Percentiles rank a stretch among this genome's conserved stretches.
Conservation (phyloP, 2,329 filamentous ascomycete genomes). For the Penicillium psychrosexuale region DNA sequence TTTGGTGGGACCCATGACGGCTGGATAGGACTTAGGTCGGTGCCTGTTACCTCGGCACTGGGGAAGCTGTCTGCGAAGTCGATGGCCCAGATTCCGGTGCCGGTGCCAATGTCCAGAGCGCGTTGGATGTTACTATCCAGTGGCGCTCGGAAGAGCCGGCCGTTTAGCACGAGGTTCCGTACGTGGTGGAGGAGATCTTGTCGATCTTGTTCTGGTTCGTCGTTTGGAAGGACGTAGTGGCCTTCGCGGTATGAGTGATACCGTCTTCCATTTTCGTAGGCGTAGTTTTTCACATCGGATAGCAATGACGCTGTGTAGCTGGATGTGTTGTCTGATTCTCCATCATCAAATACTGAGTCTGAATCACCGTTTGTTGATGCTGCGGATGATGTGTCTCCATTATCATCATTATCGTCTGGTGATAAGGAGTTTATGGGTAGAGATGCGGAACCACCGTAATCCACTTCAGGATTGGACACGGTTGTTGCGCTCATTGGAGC, state of each 20-base stretch:
- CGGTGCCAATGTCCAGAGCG: slow-evolving; percentile 42
- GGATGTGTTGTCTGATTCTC: slow-evolving; percentile 17
- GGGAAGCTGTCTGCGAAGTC: slow-evolving; percentile 39
- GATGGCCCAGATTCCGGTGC: slow-evolving; percentile 35
- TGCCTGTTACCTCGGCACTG: slow-evolving; percentile 44
- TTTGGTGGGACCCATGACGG: slow-evolving; percentile 39
- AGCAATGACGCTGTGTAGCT: slow-evolving; percentile 22
- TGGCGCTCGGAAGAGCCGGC: slow-evolving; percentile 39
- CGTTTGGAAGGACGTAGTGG: slow-evolving; percentile 36
- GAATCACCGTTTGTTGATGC: slow-evolving; percentile 12
- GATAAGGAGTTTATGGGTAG: not conserved
- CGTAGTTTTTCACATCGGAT: slow-evolving; percentile 22
- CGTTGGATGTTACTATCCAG: slow-evolving; percentile 28
- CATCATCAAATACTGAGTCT: slow-evolving; percentile 20
- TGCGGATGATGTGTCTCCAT: slow-evolving; percentile 11
- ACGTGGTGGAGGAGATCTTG: slow-evolving; percentile 39
- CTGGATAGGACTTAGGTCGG: slow-evolving; percentile 46
- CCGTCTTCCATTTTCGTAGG: slow-evolving; percentile 28
- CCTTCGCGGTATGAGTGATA: slow-evolving; percentile 30
- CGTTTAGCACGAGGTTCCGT: slow-evolving; percentile 36
- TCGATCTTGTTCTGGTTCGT: slow-evolving; percentile 36
- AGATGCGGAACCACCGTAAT: not conserved
- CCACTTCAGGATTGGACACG: not conserved
- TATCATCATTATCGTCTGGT: not conserved
- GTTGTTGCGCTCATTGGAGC: not conserved